Evolutionary conservation across 257 asterid species (phyloP), one percentile per base, ranked within the genome.

Genomic region (Penstemon barbatus): DNA sequence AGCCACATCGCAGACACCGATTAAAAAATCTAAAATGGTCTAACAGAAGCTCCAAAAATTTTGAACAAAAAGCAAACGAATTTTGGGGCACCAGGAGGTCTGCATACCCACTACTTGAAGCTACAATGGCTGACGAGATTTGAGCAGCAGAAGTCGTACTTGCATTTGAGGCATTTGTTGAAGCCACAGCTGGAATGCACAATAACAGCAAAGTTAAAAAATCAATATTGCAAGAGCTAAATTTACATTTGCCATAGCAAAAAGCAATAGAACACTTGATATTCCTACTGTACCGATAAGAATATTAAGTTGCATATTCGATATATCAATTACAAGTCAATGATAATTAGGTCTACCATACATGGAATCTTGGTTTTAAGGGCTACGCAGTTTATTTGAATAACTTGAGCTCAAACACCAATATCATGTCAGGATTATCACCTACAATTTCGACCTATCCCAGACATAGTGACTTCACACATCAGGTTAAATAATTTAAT

Each of bases 61-160:
- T 25, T 25, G 33, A 25, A 25, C 33, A 36, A 68, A 52, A 59
- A 40, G 43, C 33, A 63, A 63, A 56, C 48, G 49, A 42, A 54
- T 37, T 40, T 68, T 25, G 33, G 81, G 25, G 71, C 36, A 73
- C 52, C 85, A 82, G 54, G 81, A 43, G 40, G 85, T 43, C 48
- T 12, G 69, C 10, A 58, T 45, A 46, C 63, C 60, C 45, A 6
- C 70, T 54, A 63, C 60, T 15, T 50, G 60, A 68, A 45, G 70
- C 56, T 49, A 46, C 48, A 36, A 57, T 63, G 63, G 57, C 69
- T 10, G 70, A 70, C 15, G 77, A 48, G 10, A 59, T 48, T 59
- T 59, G 65, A 59, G 45, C 44, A 59, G 65, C 43, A 59, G 65
- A 38, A 39, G 36, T 59, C 33, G 65, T 48, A 39, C 5, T 15